Conservation (phyloP, 2,329 filamentous ascomycete species). For the Camptophora hylomeconis region DNA sequence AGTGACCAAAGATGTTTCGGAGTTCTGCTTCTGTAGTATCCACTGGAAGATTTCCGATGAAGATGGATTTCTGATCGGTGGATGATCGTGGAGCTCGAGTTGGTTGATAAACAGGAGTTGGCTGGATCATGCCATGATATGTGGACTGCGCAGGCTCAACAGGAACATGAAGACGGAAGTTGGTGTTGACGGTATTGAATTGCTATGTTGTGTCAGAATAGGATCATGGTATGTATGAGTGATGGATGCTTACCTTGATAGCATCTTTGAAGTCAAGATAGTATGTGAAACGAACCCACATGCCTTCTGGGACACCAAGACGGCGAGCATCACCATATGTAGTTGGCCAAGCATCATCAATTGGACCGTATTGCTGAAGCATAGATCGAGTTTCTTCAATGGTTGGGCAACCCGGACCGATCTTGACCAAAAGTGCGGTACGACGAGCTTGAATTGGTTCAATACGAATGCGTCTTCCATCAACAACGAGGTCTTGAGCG, state of each 20-base stretch:
- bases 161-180: constrained; percentile 8
- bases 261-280: constrained; percentile 17
- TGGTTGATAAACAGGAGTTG: constrained; percentile 7
- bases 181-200: constrained; percentile 10
- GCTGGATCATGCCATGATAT: too few relatives aligned
- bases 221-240: background rate
- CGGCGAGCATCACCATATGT: constrained; percentile 4
- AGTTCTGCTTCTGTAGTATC: constrained; percentile 10
- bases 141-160: too few relatives aligned
- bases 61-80: constrained; percentile 15
- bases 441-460: constrained; percentile 15
- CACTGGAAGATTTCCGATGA: constrained; percentile 15
- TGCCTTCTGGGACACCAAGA: constrained; percentile 6
- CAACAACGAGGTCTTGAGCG: constrained; percentile 8
- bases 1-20: constrained; percentile 8
- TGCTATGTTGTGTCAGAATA: constrained; percentile 4
- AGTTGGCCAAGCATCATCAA: constrained; percentile 10
- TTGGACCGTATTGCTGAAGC: constrained; percentile 13
- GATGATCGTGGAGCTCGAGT: constrained; percentile 8
- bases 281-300: constrained; percentile 16
- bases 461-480: constrained; percentile 14
- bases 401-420: constrained; percentile 9
- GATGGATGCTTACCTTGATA: constrained; percentile 9
- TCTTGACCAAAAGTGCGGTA: constrained; percentile 14
- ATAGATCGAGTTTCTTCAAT: constrained; percentile 11